Base-by-base conservation (phyloP, 148 eudicot genomes). In the Chenopodium formosanum region DNA sequence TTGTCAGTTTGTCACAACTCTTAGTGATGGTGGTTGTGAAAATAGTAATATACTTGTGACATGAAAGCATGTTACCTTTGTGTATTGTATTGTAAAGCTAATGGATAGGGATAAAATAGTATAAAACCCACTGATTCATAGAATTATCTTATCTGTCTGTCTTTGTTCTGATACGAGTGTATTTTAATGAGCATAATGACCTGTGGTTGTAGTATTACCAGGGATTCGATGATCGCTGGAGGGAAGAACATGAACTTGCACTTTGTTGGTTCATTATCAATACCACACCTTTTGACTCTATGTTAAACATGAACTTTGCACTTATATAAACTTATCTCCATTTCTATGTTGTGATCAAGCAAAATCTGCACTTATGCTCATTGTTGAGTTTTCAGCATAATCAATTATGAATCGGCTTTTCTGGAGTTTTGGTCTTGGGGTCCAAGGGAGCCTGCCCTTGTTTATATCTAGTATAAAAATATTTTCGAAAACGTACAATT, bases 171-270 rank as follows among this genome's bases (percentile, higher is more conserved):
- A 50, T 50, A 11, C 2, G 53, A 50, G 53, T 50, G 12, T 50
- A 9, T 50, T 50, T 9, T 50, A 50, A 50, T 50, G 76, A 82
- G 40, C 31, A 46, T 77, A 44, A 60, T 63, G 69, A 52, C 62
- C 58, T 70, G 75, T 82, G 46, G 78, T 72, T 47, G 78, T 82
- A 60, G 40, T 72, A 20, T 23, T 70, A 77, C 52, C 71, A 64
- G 79, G 62, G 65, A 81, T 64, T 73, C 22, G 73, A 81, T 31
- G 48, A 66, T 50, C 1, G 78, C 27, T 73, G 31, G n/a, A 73
- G 73, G 20, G 64, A 25, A 78, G 73, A 78, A 78, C 74, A 78
- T 78, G 78, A 66, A 27, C 56, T 81, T 16, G 78, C 74, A 27
- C 56, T 81, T 16, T 68, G 46, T 81, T 81, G 74, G 25, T 65